A percentile compares a stretch with the other conserved stretches of the same genome.
Evolutionary conservation across 805 yeast species (phyloP).

Genomic region (Teunomyces barrocoloradensis): DNA sequence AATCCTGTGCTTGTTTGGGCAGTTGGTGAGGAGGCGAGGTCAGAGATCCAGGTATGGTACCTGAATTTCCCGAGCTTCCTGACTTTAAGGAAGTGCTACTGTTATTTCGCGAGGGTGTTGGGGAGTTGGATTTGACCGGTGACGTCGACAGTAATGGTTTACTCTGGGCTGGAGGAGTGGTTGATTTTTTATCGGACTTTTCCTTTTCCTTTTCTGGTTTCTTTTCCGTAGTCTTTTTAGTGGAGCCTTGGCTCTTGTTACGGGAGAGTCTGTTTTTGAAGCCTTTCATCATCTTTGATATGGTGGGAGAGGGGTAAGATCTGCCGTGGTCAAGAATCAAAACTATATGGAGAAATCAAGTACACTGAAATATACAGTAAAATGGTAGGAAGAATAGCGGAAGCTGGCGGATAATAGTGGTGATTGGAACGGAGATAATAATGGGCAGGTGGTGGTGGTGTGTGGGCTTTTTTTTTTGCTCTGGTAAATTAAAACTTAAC

Average conservation of each 20-base stretch:
- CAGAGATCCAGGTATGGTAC: not conserved
- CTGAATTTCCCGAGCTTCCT: slow-evolving; percentile 8
- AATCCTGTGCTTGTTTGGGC: slow-evolving; percentile 17
- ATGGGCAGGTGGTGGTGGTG: no score
- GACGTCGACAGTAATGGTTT: slow-evolving; percentile 15
- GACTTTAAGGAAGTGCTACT: slow-evolving; percentile 26
- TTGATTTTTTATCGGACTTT: slow-evolving; percentile 31
- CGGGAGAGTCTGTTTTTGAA: slow-evolving; percentile 57
- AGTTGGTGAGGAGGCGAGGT: slow-evolving; percentile 14
- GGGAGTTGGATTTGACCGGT: slow-evolving; percentile 30
- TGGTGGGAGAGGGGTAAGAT: not conserved
- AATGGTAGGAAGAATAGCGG: no score
- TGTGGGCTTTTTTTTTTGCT: no score
- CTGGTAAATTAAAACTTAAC: no score
- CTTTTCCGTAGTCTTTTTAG: slow-evolving; percentile 37
- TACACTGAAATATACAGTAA: no score
- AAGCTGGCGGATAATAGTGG: no score
- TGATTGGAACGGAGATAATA: no score
- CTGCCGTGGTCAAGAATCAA: not conserved
- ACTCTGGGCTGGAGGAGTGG: slow-evolving; percentile 14
- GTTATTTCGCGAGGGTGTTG: slow-evolving; percentile 33
- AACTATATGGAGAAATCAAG: not conserved
- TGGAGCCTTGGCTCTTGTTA: slow-evolving; percentile 33
- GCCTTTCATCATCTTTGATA: slow-evolving; percentile 65
- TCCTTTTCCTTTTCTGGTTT: slow-evolving; percentile 41